Evolutionary conservation across 106 monocot species (phyloP).

Genomic region (Phalaenopsis equestris): DNA sequence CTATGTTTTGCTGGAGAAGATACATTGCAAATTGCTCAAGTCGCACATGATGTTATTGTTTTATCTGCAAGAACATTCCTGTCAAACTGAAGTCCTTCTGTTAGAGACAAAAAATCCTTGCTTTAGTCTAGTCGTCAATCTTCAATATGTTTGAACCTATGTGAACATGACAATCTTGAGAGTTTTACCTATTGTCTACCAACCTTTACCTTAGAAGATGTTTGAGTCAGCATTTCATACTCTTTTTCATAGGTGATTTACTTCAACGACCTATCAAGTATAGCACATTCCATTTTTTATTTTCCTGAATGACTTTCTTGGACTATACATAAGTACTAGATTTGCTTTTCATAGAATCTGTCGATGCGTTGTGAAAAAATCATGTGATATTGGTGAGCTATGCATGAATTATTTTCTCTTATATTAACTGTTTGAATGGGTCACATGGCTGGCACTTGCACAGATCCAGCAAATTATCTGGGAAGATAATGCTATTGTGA

Average conservation of each 20-base stretch:
- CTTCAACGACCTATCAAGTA: background rate
- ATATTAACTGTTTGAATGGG: background rate
- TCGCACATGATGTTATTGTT: no score
- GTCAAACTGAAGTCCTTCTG: no score
- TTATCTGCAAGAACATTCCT: no score
- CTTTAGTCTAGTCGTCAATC: no score
- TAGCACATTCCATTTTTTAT: no score
- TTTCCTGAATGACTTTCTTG: no score
- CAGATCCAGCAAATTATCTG: background rate
- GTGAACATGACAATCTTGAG: no score
- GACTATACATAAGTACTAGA: background rate
- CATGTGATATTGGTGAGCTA: background rate
- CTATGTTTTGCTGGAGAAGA: no score
- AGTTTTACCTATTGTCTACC: no score
- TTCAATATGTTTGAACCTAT: no score
- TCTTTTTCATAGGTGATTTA: background rate
- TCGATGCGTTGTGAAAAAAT: background rate
- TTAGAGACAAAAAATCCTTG: no score
- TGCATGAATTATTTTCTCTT: background rate
- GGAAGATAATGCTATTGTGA: background rate
- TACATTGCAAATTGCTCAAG: no score
- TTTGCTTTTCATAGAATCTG: background rate
- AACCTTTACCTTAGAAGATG: background rate
- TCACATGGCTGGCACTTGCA: background rate
- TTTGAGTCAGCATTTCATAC: background rate